Percentiles rank a stretch among this genome's conserved stretches.
phyloP scores from a whole-genome alignment of 1,139 yeast species.

The Arxiozyma heterogenica region DNA sequence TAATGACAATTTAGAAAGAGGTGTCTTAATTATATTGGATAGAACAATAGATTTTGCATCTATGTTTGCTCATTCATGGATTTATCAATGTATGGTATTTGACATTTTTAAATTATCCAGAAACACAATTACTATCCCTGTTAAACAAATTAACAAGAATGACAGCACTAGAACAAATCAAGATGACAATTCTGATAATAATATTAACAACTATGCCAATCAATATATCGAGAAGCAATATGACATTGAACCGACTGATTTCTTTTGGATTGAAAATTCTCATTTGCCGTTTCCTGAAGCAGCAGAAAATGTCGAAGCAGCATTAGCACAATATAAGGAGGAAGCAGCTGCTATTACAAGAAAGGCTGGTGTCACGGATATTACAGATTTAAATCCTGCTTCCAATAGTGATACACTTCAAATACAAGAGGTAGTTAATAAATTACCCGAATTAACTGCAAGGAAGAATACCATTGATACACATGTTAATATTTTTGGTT shows the following conservation, averaged over 20 bases:
- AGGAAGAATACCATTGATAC: constrained; percentile 82
- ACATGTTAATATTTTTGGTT: constrained; percentile 93
- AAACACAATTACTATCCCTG: constrained; percentile 59
- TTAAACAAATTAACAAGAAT: constrained; percentile 29
- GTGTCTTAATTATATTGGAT: constrained; percentile 75
- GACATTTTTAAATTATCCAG: constrained; percentile 79
- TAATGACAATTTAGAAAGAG: constrained; percentile 39
- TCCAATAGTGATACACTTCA: constrained; percentile 60
- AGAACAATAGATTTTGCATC: constrained; percentile 84
- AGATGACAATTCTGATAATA: not conserved
- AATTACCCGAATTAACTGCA: constrained; percentile 84
- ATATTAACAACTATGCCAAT: not conserved
- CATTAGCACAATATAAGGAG: constrained; percentile 66
- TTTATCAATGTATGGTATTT: constrained; percentile 90
- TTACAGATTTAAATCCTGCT: constrained; percentile 66
- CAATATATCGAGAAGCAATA: constrained; percentile 36
- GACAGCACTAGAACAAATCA: constrained; percentile 25
- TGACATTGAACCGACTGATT: constrained; percentile 87
- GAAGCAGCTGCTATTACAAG: constrained; percentile 83
- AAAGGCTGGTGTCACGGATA: constrained; percentile 58
- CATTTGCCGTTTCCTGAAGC: constrained; percentile 95
- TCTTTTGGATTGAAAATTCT: constrained; percentile 80
- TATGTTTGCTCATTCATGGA: constrained; percentile 97
- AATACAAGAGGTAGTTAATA: constrained; percentile 82
- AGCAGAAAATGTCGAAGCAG: constrained; percentile 87